A percentile compares a stretch with the other conserved stretches of the same genome.
phyloP scores from a whole-genome alignment of 139 green algal species.

The Haematococcus sp. region DNA sequence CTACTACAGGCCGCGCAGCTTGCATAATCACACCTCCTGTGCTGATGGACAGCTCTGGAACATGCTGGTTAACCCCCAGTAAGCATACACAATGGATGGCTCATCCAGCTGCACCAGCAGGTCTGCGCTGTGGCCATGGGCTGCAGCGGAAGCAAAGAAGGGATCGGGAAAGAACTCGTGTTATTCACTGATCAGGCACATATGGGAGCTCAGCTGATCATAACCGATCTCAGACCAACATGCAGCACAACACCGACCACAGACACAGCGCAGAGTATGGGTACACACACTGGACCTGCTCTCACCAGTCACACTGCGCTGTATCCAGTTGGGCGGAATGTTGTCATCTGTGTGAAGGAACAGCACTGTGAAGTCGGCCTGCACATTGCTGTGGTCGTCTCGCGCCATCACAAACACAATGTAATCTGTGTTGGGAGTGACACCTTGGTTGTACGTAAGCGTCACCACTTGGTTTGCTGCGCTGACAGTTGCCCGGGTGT shows the following conservation, averaged over 20 bases:
- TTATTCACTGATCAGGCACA: too few relatives aligned
- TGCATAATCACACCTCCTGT: background rate
- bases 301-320: background rate
- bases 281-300: too few relatives aligned
- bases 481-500: too few relatives aligned
- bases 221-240: too few relatives aligned
- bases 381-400: conserved; percentile 32
- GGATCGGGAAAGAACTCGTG: too few relatives aligned
- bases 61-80: background rate
- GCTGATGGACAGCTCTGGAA: background rate
- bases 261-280: too few relatives aligned
- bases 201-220: too few relatives aligned
- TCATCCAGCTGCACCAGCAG: conserved; percentile 23
- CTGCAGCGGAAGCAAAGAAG: too few relatives aligned
- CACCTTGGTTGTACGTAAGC: conserved; percentile 18
- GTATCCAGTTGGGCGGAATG: conserved; percentile 24
- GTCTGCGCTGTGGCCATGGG: conserved; percentile 2
- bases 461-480: conserved; percentile 2
- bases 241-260: too few relatives aligned
- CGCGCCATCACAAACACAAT: conserved; percentile 21
- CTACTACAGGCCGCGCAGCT: too few relatives aligned
- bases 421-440: conserved; percentile 40
- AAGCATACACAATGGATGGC: conserved; percentile 16
- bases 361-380: conserved; percentile 20
- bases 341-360: conserved; percentile 38